These are phyloP conservation scores for Ustilago bromivora DNA, from an alignment of 1,284 basidiomycete species.

Conservation along the genomic window DNA sequence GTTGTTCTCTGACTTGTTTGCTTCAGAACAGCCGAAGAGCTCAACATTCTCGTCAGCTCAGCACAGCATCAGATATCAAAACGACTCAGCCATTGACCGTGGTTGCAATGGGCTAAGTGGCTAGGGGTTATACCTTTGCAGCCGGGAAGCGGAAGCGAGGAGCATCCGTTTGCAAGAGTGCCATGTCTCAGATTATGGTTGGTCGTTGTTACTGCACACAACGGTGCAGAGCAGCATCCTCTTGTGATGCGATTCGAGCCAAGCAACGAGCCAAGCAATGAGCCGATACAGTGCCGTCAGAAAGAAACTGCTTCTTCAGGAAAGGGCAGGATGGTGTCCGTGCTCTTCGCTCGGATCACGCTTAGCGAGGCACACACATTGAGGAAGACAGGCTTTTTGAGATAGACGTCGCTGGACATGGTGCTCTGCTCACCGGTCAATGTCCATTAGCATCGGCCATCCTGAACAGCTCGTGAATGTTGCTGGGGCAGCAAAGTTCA, in stretches of 20 bases:
- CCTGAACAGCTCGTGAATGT: too few relatives aligned
- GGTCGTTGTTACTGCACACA: too few relatives aligned
- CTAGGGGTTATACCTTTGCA: too few relatives aligned
- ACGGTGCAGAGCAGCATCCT: too few relatives aligned
- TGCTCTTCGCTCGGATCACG: background rate
- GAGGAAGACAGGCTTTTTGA: too few relatives aligned
- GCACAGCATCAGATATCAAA: too few relatives aligned
- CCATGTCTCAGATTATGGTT: constrained; percentile 3
- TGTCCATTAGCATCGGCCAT: background rate
- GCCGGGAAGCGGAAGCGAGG: too few relatives aligned
- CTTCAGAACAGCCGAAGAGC: too few relatives aligned
- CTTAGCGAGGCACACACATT: constrained; percentile 7
- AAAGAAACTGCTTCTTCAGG: constrained; percentile 11
- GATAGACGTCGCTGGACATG: background rate
- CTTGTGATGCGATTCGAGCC: background rate
- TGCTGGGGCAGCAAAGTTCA: background rate
- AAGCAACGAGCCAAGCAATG: background rate
- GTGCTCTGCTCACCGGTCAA: background rate
- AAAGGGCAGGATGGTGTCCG: background rate
- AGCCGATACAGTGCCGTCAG: background rate
- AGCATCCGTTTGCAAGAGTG: background rate
- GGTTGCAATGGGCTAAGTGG: too few relatives aligned
- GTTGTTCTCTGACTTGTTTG: too few relatives aligned
- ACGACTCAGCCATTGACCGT: too few relatives aligned
- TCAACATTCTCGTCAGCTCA: too few relatives aligned